These are phyloP conservation scores for Pseudopediastrum boryanum DNA, from an alignment of 139 green algal species.

Conservation along the genomic window DNA sequence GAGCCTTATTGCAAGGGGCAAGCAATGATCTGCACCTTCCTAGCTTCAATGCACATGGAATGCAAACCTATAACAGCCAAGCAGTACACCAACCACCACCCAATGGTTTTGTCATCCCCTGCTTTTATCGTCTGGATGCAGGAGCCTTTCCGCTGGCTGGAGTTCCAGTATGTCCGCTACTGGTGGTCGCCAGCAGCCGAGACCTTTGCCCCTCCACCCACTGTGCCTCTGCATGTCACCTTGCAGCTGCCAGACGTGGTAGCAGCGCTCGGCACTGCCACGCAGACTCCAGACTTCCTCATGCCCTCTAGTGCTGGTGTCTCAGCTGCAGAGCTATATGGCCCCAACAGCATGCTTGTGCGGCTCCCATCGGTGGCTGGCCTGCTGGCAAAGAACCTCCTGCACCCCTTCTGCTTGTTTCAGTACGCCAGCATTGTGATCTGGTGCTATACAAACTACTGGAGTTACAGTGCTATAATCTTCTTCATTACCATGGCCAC, in stretches of 20 bases:
- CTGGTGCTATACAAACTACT: constrained; percentile 15
- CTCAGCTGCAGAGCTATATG: not conserved
- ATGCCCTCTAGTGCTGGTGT: not conserved
- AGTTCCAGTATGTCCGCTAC: constrained; percentile 4
- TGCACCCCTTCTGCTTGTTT: constrained; percentile 26
- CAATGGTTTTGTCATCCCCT: not conserved
- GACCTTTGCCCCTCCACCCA: not conserved
- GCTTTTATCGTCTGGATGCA: not conserved
- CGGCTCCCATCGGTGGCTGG: not conserved
- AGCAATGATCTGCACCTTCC: not conserved
- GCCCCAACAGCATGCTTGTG: not conserved
- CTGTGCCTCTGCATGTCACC: not conserved
- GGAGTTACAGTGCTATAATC: constrained; percentile 8
- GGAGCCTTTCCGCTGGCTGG: not conserved
- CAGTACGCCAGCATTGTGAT: constrained; percentile 15
- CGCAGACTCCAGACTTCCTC: not conserved
- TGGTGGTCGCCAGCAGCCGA: not conserved
- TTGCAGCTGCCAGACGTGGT: not conserved
- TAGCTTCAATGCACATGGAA: not conserved
- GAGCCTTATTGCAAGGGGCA: not conserved
- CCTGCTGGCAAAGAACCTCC: not conserved
- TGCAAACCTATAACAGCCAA: not conserved
- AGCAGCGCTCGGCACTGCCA: not conserved
- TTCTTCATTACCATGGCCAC: constrained; percentile 5
- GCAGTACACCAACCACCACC: not conserved